Conservation (phyloP, 345 rosid genomes). For the Melastoma malabathricum region DNA sequence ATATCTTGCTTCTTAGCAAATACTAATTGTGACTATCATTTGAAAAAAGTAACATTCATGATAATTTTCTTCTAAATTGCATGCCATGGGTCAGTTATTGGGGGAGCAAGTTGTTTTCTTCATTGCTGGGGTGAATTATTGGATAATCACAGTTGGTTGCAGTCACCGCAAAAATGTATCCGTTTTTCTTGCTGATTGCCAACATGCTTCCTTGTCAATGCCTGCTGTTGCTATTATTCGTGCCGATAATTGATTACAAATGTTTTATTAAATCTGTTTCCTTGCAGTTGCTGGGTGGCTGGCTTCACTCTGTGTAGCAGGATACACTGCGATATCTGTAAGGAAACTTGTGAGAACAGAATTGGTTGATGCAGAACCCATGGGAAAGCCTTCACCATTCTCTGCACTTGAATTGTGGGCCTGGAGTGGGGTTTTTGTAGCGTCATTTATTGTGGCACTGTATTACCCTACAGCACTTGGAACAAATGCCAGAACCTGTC, state of each 20-base stretch:
- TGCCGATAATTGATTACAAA: not conserved
- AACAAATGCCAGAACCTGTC: slow-evolving; percentile 68
- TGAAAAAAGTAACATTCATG: too few relatives aligned
- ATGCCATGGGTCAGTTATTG: too few relatives aligned
- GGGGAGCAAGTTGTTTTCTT: too few relatives aligned
- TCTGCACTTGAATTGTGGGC: slow-evolving; percentile 53
- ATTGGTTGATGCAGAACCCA: slow-evolving; percentile 86
- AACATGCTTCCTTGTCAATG: not conserved
- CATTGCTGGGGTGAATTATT: too few relatives aligned
- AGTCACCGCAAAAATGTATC: too few relatives aligned
- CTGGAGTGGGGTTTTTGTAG: slow-evolving; percentile 66
- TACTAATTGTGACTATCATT: too few relatives aligned
- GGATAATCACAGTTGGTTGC: too few relatives aligned
- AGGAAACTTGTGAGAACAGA: slow-evolving; percentile 77
- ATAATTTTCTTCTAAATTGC: too few relatives aligned
- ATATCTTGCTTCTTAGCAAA: too few relatives aligned
- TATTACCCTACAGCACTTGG: slow-evolving; percentile 60
- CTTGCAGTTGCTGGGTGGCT: slow-evolving; percentile 83
- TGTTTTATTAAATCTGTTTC: not conserved
- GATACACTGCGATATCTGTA: slow-evolving; percentile 69
- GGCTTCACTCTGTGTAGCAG: slow-evolving; percentile 87
- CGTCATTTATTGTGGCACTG: slow-evolving; percentile 54
- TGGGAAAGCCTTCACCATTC: slow-evolving; percentile 77
- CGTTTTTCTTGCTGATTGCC: not conserved
- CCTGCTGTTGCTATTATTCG: too few relatives aligned